Conservation (phyloP, 495 filamentous ascomycete species). For the Penicillium pulvis region DNA sequence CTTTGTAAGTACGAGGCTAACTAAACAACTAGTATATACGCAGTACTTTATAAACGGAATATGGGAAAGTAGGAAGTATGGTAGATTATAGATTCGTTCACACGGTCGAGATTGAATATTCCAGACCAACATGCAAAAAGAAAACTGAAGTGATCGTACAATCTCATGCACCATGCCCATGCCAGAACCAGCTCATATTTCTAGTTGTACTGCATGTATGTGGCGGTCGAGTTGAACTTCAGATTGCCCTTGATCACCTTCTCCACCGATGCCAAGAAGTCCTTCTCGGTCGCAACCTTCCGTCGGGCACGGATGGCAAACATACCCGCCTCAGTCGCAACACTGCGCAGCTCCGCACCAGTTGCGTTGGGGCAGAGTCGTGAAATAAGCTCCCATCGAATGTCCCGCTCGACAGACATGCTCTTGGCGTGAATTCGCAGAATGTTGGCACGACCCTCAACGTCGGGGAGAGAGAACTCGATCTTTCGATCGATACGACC, state of each 20-base stretch:
- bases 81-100: slow-evolving; percentile 31
- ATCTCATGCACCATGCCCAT: slow-evolving; percentile 25
- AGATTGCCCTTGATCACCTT: slow-evolving; percentile 99
- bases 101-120: slow-evolving; percentile 13
- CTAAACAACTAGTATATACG: not conserved
- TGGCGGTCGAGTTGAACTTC: slow-evolving; percentile 99
- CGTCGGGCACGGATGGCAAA: slow-evolving; percentile 94
- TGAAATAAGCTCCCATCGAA: slow-evolving; percentile 97
- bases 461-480: slow-evolving; percentile 94
- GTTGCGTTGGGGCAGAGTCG: slow-evolving; percentile 96
- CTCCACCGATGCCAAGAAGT: slow-evolving; percentile 95
- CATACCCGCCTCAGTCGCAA: slow-evolving; percentile 99
- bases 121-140: slow-evolving; percentile 15
- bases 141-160: slow-evolving; percentile 30
- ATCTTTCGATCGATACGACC: slow-evolving; percentile 99
- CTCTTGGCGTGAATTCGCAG: slow-evolving; percentile 98
- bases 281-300: slow-evolving; percentile 99
- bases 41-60: not conserved
- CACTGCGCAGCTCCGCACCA: slow-evolving; percentile 89
- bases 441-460: slow-evolving; percentile 96
- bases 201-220: slow-evolving; percentile 98
- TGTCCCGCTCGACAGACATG: slow-evolving; percentile 98
- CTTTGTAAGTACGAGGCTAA: not conserved
- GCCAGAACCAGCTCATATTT: slow-evolving; percentile 22
- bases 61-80: slow-evolving; percentile 1